A percentile compares a stretch with the other conserved stretches of the same genome.
phyloP scores from a whole-genome alignment of 805 yeast genomes.

The Wickerhamomyces chaumierensis region DNA sequence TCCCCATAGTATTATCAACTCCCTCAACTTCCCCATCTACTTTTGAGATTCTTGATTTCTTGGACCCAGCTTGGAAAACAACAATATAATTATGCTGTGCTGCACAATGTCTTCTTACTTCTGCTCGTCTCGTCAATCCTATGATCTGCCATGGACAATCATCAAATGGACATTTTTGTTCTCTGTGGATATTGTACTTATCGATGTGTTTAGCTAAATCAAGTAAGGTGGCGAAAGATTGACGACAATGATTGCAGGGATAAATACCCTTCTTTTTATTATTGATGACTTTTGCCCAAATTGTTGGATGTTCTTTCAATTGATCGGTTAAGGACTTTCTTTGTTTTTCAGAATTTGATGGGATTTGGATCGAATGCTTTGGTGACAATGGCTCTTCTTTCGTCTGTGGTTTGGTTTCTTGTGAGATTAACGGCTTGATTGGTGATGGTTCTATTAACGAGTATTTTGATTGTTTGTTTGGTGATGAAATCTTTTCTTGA shows the following conservation, averaged over 20 bases:
- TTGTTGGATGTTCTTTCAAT: conserved; percentile 16
- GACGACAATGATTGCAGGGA: conserved; percentile 36
- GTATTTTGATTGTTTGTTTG: not conserved
- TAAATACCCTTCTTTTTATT: conserved; percentile 32
- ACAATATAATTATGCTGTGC: conserved; percentile 26
- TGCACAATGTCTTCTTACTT: conserved; percentile 37
- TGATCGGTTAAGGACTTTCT: too few species aligned
- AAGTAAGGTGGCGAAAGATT: conserved; percentile 25
- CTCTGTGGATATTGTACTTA: conserved; percentile 24
- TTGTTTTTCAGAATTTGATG: too few species aligned
- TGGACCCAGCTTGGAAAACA: not conserved
- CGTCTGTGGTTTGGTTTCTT: too few species aligned
- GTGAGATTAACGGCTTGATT: conserved; percentile 1
- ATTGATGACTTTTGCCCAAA: conserved; percentile 19
- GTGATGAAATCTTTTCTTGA: not conserved
- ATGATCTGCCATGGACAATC: conserved; percentile 38
- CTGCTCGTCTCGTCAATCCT: conserved; percentile 37
- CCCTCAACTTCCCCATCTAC: not conserved
- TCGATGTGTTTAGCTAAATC: conserved; percentile 35
- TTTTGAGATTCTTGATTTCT: not conserved
- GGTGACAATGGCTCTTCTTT: too few species aligned
- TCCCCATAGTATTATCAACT: not conserved
- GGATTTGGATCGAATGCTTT: too few species aligned
- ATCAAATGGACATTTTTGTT: conserved; percentile 32
- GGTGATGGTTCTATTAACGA: not conserved